Conservation (phyloP, 2,329 filamentous ascomycete genomes). For the Cladosporium sp. region DNA sequence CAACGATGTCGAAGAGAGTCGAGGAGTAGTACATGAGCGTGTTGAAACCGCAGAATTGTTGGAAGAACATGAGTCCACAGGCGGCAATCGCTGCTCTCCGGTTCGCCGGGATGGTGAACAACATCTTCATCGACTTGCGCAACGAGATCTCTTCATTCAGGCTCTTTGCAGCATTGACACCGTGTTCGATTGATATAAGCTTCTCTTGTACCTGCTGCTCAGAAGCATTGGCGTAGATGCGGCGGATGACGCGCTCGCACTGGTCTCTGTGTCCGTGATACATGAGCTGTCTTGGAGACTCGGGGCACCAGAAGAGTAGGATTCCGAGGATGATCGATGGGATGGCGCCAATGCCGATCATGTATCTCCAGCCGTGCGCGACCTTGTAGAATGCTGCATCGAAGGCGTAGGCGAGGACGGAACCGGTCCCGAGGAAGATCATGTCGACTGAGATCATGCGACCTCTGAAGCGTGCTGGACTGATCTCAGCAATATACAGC, state of each 20-base stretch:
- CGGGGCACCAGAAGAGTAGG: conserved; percentile 73
- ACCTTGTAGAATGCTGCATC: conserved; percentile 71
- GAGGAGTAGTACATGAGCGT: conserved; percentile 59
- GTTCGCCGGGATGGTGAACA: conserved; percentile 33
- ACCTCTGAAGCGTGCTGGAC: conserved; percentile 74
- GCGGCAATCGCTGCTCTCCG: conserved; percentile 41
- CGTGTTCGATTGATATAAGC: conserved; percentile 63
- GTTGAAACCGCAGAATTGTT: conserved; percentile 58
- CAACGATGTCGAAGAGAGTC: conserved; percentile 58
- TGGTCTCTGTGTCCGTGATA: conserved; percentile 60
- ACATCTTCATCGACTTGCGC: conserved; percentile 37
- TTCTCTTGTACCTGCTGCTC: conserved; percentile 38
- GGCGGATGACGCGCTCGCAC: conserved; percentile 67
- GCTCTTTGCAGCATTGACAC: conserved; percentile 73
- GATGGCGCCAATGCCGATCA: conserved; percentile 81
- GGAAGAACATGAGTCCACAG: conserved; percentile 41
- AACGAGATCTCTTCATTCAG: conserved; percentile 26
- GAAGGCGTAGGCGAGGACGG: conserved; percentile 83
- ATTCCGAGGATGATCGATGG: conserved; percentile 73
- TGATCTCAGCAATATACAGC: conserved; percentile 80
- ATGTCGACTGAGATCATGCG: conserved; percentile 79
- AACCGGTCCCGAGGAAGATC: conserved; percentile 82
- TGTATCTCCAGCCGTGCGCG: conserved; percentile 77
- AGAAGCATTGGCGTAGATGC: conserved; percentile 22
- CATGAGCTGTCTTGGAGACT: conserved; percentile 87